Conservation (phyloP, 495 filamentous ascomycete species). For the Tuber magnatum region DNA sequence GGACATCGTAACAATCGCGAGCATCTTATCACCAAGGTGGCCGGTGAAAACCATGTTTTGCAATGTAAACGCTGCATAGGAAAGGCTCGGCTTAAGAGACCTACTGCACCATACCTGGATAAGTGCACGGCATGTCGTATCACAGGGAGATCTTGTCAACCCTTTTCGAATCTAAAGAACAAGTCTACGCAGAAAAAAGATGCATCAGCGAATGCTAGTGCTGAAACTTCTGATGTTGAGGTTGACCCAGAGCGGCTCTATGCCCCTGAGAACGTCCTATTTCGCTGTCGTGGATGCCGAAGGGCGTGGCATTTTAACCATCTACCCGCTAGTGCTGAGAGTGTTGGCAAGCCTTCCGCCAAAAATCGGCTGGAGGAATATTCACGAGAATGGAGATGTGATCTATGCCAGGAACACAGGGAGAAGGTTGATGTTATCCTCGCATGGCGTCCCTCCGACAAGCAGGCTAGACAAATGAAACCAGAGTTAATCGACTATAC, state of each 20-base stretch:
- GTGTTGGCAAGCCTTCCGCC: constrained; percentile 42
- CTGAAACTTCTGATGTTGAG: constrained; percentile 41
- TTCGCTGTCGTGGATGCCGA: constrained; percentile 70
- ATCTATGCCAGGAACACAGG: constrained; percentile 56
- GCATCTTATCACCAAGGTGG: constrained; percentile 90
- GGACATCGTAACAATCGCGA: constrained; percentile 65
- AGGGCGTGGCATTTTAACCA: constrained; percentile 79
- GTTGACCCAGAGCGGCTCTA: constrained; percentile 62
- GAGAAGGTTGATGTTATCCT: constrained; percentile 64
- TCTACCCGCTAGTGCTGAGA: constrained; percentile 51
- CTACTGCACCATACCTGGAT: constrained; percentile 58
- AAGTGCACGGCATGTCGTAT: constrained; percentile 62
- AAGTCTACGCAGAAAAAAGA: constrained; percentile 3
- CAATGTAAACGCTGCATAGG: constrained; percentile 85
- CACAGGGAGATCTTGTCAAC: constrained; percentile 54
- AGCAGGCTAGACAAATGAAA: constrained; percentile 31
- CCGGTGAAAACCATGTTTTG: constrained; percentile 66
- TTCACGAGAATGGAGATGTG: constrained; percentile 61
- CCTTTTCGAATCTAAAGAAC: constrained; percentile 58
- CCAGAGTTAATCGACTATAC: constrained; percentile 41
- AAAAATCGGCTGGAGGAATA: constrained; percentile 56
- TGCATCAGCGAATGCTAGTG: constrained; percentile 1
- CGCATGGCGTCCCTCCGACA: constrained; percentile 68
- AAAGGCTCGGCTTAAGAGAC: constrained; percentile 57
- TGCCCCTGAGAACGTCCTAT: constrained; percentile 66